Base-by-base conservation (phyloP, 164 flowering plant species). In the Chimonanthus praecox region DNA sequence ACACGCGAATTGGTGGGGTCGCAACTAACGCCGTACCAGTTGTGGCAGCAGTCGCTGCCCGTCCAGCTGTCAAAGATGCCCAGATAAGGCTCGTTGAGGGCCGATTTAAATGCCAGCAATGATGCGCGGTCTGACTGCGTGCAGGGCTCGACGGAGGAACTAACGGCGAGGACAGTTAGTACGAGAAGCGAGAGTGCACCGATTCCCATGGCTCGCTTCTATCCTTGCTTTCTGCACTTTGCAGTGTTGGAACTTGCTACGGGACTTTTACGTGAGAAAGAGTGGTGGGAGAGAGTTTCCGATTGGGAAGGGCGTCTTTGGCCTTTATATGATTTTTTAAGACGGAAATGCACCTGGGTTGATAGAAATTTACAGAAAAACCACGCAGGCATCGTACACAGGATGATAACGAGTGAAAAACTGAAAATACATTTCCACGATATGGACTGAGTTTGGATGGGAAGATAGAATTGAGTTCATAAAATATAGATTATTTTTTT, bases 11-110 rank as follows among this genome's bases (percentile, higher is more conserved):
- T 77, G 4, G 64, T 79, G 18, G 88, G 85, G 82, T 94, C 96
- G 82, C 98, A 94, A 74, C 85, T 85, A n/a, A 94, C 82, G 45
- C 98, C 97, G 82, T 92, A 82, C 98, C 98, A 94, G 49, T 81
- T 72, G 71, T 80, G 79, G 79, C 98, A 91, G 50, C 98, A 94
- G 76, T 92, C 89, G 63, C 7, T 6, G 64, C 95, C 98, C 3
- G 78, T 84, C 98, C 98, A 94, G 1, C 94, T 73, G 68, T 85
- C 82, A 89, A 94, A 92, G 70, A 94, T 85, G 75, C 94, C 95
- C 10, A 92, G 65, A 68, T 87, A 72, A 2, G 95, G 85, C 81
- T 92, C 98, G 61, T 77, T 50, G 7, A 94, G 86, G 3, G 86
- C 82, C 0, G 88, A 67, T 66, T 75, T 84, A 83, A 94, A 82